Conservation (phyloP, 225 moss, liverwort and hornwort genomes). For the Pseudoscleropodium purum region DNA sequence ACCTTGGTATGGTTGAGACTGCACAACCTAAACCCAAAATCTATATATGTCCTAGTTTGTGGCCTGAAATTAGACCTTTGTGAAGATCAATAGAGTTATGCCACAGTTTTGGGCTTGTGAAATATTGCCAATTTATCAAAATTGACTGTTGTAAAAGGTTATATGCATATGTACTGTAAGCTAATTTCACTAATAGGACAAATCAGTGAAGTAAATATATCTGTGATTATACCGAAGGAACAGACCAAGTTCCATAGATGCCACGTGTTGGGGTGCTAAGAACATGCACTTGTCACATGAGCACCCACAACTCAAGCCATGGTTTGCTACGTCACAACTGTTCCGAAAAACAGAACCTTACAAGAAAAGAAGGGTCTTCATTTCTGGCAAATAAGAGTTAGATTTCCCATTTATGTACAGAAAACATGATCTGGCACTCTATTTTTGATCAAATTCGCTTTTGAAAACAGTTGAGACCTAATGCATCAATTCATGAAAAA, state of each 20-base stretch:
- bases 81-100: neutral
- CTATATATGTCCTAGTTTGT: neutral
- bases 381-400: neutral
- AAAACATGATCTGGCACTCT: neutral
- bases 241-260: no score
- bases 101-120: neutral
- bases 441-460: neutral
- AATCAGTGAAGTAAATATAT: neutral
- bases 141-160: neutral
- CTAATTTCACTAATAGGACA: neutral
- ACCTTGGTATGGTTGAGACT: neutral
- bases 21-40: fast-evolving
- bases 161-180: neutral
- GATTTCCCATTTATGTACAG: neutral
- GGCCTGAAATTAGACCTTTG: neutral
- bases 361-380: neutral
- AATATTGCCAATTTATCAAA: neutral
- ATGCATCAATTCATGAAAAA: neutral
- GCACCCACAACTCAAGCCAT: neutral
- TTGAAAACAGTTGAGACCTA: neutral
- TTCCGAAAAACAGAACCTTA: neutral
- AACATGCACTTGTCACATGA: neutral
- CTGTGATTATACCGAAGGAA: no score
- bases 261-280: neutral
- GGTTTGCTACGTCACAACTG: neutral